Evolutionary conservation across 1,284 basidiomycete species (phyloP).

Genomic region (Tilletiopsis washingtonensis): DNA sequence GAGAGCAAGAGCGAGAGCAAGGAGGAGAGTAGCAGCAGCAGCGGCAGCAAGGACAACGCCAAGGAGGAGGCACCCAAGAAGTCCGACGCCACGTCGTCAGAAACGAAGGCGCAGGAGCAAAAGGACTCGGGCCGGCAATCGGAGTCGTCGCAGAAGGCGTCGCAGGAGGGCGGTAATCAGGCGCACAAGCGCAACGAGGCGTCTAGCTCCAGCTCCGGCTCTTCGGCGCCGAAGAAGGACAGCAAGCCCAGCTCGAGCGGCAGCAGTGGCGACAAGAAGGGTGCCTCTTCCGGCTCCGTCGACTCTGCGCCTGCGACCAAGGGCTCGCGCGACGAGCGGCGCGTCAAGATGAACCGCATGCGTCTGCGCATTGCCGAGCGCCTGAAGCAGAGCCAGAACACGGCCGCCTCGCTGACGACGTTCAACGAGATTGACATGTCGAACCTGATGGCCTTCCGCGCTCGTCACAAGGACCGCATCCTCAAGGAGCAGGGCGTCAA

Average conservation of each 20-base stretch:
- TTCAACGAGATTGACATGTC: constrained; percentile 99
- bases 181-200: constrained; percentile 29
- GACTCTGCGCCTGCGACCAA: constrained; percentile 1
- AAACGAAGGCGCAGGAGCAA: constrained; percentile 46
- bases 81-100: constrained; percentile 42
- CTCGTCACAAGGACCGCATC: constrained; percentile 87
- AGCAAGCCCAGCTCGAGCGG: background rate
- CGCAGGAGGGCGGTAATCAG: constrained; percentile 26
- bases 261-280: too few relatives aligned
- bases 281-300: background rate
- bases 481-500: constrained; percentile 92
- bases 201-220: constrained; percentile 1
- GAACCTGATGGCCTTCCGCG: constrained; percentile 83
- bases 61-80: constrained; percentile 51
- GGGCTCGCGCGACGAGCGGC: constrained; percentile 69
- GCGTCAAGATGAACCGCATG: constrained; percentile 65
- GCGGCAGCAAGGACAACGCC: constrained; percentile 47
- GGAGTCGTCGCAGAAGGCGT: constrained; percentile 40
- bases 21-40: constrained; percentile 48
- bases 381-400: constrained; percentile 95
- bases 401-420: constrained; percentile 90
- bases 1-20: constrained; percentile 47
- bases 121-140: constrained; percentile 37
- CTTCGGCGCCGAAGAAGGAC: background rate
- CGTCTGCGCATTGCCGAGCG: constrained; percentile 92